Evolutionary conservation across 257 asterid genomes (phyloP), one percentile per base, ranked within the genome.

Genomic region (Ballota nigra): DNA sequence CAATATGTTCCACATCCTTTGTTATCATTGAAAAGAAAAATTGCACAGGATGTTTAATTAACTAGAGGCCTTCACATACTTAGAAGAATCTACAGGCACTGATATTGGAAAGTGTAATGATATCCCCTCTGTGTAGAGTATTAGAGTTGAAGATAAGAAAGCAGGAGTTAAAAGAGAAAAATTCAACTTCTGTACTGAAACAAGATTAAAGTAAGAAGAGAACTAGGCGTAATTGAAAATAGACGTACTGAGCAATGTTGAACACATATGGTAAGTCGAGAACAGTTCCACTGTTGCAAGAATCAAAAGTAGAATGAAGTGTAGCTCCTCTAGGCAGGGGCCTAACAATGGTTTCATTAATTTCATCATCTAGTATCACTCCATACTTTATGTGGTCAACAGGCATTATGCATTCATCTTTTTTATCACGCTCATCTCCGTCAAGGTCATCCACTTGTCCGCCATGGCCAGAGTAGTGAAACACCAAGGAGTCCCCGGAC

Each of bases 391-490:
- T 83, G 26, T 69, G 90, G 78, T 92, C 98, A 38, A 90, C 82
- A 0, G 98, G 98, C 66, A 90, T 43, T 51, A 92, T 51, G 69
- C 88, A 78, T 78, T 90, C 97, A 29, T 92, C 98, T 2, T 76
- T 65, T 63, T 95, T 97, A 40, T 92, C 98, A 15, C 79, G 16
- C 81, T 92, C 98, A 43, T 92, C 98, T 16, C 97, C 92, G 9
- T 84, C 83, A 1, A 43, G 77, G 73, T 92, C 96, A 16, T 61
- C 66, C 72, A 90, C 87, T 40, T 64, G 87, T 5, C 95, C 79
- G 4, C 87, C 97, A 24, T 88, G 98, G 29, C 98, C 98, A 0
- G 96, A 86, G 83, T 92, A 92, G 82, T 86, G 83, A 60, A 92
- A 92, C 84, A 92, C 86, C 83, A 92, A 73, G 29, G 98, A 90